A percentile compares a stretch with the other conserved stretches of the same genome.
Evolutionary conservation across 2,329 filamentous ascomycete species (phyloP).

Genomic region (Periconia macrospinosa): DNA sequence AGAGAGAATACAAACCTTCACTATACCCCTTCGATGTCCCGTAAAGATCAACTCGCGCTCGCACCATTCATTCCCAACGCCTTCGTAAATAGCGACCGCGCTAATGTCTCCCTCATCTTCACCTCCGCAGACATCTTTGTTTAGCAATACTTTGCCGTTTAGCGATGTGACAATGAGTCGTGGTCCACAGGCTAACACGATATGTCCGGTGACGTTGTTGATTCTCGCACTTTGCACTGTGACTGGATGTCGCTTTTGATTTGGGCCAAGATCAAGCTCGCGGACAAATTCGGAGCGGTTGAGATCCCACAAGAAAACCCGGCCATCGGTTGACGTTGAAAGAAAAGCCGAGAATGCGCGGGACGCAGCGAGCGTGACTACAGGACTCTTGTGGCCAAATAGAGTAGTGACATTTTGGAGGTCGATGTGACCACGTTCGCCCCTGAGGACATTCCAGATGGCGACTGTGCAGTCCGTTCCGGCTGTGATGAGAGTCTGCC

Average conservation of each 20-base stretch:
- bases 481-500: conserved; percentile 85
- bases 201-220: conserved; percentile 88
- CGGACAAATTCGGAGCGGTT: conserved; percentile 87
- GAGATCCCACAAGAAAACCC: conserved; percentile 89
- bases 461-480: conserved; percentile 91
- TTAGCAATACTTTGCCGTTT: conserved; percentile 80
- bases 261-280: conserved; percentile 57
- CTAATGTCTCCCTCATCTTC: conserved; percentile 72
- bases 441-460: conserved; percentile 72
- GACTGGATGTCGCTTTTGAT: conserved; percentile 24
- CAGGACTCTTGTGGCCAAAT: conserved; percentile 85
- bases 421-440: conserved; percentile 68
- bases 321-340: conserved; percentile 78
- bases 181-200: conserved; percentile 78
- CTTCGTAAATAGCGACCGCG: conserved; percentile 90
- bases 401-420: conserved; percentile 76
- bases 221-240: conserved; percentile 73
- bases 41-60: conserved; percentile 86
- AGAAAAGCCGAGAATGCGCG: conserved; percentile 87
- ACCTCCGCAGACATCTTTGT: conserved; percentile 74
- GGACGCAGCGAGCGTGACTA: conserved; percentile 80
- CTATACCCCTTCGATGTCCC: conserved; percentile 79
- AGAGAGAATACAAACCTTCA: conserved; percentile 60
- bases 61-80: conserved; percentile 86
- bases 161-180: conserved; percentile 80